These are phyloP conservation scores for Aegilops sharonensis DNA, from an alignment of 176 grass and related monocot genomes.

Conservation along the genomic window DNA sequence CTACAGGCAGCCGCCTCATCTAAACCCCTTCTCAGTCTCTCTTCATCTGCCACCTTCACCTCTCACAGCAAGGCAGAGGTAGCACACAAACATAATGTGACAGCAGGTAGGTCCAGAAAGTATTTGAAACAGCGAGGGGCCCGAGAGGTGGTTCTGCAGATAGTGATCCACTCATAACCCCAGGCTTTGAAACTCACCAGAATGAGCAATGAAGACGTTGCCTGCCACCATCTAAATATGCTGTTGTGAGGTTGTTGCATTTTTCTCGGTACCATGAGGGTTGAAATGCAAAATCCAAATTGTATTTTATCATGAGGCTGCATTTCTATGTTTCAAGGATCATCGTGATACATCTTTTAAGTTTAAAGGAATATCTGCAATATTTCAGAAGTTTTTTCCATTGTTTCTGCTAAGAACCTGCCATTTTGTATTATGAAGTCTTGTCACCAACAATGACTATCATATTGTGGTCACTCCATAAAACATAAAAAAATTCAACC, in stretches of 20 bases:
- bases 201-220: neutral
- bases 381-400: neutral
- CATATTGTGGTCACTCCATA: neutral
- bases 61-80: neutral
- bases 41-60: neutral
- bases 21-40: neutral
- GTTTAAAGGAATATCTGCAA: neutral
- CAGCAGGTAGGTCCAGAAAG: neutral
- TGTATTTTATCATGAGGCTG: neutral
- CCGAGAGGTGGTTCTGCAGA: neutral
- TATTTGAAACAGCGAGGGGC: neutral
- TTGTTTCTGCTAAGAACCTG: neutral
- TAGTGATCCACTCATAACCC: neutral
- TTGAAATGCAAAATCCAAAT: neutral
- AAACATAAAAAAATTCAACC: neutral
- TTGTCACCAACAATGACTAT: neutral
- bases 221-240: neutral
- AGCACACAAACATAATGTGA: neutral
- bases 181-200: neutral
- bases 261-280: neutral
- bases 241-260: neutral
- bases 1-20: neutral
- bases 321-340: neutral
- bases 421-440: conserved; percentile 5
- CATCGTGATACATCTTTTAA: neutral